A percentile compares a stretch with the other conserved stretches of the same genome.
Conservation (phyloP, 2,329 filamentous ascomycete genomes). For the Pestalotiopsis sp. region DNA sequence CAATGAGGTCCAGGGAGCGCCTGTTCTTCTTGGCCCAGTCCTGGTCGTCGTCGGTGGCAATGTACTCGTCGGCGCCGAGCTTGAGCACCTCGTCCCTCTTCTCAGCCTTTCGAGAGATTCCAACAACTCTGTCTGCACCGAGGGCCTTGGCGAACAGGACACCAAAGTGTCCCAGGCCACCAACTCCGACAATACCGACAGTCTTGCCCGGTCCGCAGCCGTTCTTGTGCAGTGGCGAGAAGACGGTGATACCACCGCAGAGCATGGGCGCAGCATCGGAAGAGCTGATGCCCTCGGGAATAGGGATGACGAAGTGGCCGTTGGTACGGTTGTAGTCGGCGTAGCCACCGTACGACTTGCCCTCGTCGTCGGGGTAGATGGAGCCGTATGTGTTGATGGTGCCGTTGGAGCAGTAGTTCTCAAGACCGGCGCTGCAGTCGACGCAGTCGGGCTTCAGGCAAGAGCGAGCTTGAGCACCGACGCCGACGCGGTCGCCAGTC, state of each 20-base stretch:
- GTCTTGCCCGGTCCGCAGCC: slow-evolving; percentile 16
- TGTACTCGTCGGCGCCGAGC: slow-evolving; percentile 15
- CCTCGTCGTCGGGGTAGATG: slow-evolving; percentile 42
- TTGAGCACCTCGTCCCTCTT: slow-evolving; percentile 15
- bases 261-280: slow-evolving; percentile 34
- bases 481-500: slow-evolving; percentile 22
- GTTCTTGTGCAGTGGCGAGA: slow-evolving; percentile 13
- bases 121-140: slow-evolving; percentile 14
- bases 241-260: slow-evolving; percentile 15
- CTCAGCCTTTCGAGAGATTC: slow-evolving; percentile 14
- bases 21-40: slow-evolving; percentile 14
- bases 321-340: slow-evolving; percentile 20
- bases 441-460: slow-evolving; percentile 34
- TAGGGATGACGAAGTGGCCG: slow-evolving; percentile 41
- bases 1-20: slow-evolving; percentile 14
- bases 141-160: slow-evolving; percentile 16
- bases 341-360: slow-evolving; percentile 54
- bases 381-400: slow-evolving; percentile 43
- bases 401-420: slow-evolving; percentile 17
- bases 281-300: slow-evolving; percentile 33
- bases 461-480: slow-evolving; percentile 46
- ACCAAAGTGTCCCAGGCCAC: slow-evolving; percentile 15
- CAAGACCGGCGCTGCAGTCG: slow-evolving; percentile 16
- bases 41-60: slow-evolving; percentile 16
- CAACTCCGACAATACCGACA: slow-evolving; percentile 15